These are phyloP conservation scores for Isoetes taiwanensis DNA, from an alignment of 75 land plant species.

Conservation along the genomic window DNA sequence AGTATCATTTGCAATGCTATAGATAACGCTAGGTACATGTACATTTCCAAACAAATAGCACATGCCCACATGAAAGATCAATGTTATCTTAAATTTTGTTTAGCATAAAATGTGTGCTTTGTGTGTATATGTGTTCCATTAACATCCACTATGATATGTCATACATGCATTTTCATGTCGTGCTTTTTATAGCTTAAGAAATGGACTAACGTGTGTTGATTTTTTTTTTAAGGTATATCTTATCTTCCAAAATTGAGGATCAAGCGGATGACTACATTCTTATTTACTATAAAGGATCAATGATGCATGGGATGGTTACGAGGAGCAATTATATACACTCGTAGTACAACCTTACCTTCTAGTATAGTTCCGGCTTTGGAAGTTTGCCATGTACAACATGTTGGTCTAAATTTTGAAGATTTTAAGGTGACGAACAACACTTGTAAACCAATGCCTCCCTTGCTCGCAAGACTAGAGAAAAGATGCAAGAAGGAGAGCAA, in stretches of 20 bases:
- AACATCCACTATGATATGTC: too few relatives aligned
- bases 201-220: too few relatives aligned
- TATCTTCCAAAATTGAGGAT: slow-evolving; percentile 60
- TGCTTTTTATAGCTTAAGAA: too few relatives aligned
- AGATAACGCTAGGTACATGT: too few relatives aligned
- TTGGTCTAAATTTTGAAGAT: slow-evolving; percentile 61
- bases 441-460: slow-evolving; percentile 87
- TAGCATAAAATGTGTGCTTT: too few relatives aligned
- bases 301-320: slow-evolving; percentile 99
- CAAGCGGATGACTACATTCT: slow-evolving; percentile 75
- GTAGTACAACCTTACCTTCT: slow-evolving; percentile 45
- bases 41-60: too few relatives aligned
- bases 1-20: too few relatives aligned
- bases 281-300: slow-evolving; percentile 82
- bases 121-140: too few relatives aligned
- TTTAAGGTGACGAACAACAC: slow-evolving; percentile 77
- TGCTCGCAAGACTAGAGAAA: slow-evolving; percentile 75
- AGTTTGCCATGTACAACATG: slow-evolving; percentile 48
- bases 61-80: too few relatives aligned
- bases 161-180: too few relatives aligned
- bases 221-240: slow-evolving; percentile 58
- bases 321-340: slow-evolving; percentile 84
- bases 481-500: too few relatives aligned
- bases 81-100: too few relatives aligned
- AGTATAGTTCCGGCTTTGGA: slow-evolving; percentile 71